Base-by-base conservation (phyloP, 441 rosid species). In the Bocquillonia castaneifolia region DNA sequence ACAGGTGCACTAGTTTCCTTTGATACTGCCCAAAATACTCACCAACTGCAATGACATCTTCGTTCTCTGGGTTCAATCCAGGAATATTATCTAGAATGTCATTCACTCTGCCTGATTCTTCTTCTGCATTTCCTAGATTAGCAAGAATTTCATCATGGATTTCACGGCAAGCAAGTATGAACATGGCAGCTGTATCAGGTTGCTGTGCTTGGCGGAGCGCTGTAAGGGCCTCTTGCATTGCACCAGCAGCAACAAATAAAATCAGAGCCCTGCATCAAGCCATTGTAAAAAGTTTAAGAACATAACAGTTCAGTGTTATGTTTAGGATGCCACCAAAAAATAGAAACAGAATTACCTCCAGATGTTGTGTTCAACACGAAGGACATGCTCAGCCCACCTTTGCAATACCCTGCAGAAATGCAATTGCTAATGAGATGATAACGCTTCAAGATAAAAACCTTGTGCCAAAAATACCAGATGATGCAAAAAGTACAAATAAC, bases 161-260 rank as follows among this genome's bases (percentile, higher is more conserved):
- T 82, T 93, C 97, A 31, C 78, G 78, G 74, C 96, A 93, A 61
- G 96, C 99, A 25, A 90, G 85, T 64, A 87, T 76, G 74, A 93
- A 91, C 99, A 93, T 93, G 72, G 96, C 95, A 72, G 96, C 96
- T 37, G 97, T 86, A 79, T 93, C 92, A 0, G 97, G 96, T 57
- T 85, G 93, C 51, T 88, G 96, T 37, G 87, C 88, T 72, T 81
- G 90, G n/a, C 96, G 91, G 37, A 94, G 86, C 20, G 93, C 89
- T 39, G 88, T 82, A 58, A 93, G 82, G 62, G 96, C 97, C 78
- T 91, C 96, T 70, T 79, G 99, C 78, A 93, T 63, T 37, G 90
- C 89, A 68, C 99, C 97, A 28, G 96, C 97, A 25, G 97, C 96
- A 68, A 93, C 97, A 59, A 83, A 91, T 72, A 93, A 74, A 63